Base-by-base conservation (phyloP, 352 stramenopile genomes). In the Pythium aphanidermatum region DNA sequence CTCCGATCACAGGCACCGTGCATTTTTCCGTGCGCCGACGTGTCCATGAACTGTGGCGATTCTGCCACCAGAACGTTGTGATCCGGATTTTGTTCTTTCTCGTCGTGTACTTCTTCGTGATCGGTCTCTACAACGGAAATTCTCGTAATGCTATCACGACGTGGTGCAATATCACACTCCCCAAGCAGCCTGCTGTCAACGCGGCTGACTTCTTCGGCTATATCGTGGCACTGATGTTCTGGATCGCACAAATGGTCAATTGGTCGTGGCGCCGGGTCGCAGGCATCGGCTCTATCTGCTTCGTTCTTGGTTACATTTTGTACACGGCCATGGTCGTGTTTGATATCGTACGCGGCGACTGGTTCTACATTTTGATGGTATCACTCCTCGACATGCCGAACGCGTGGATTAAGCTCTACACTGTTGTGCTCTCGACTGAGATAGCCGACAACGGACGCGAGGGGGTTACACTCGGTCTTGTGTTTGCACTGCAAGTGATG, bases 391-490 rank as follows among this genome's bases (percentile, higher is more conserved):
- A 64, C 16, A 57, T 80, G 32, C 57, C 65, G 4, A 68, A 70
- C 21, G 60, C 44, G 5, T 78, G 69, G 63, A 46, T 83, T 12
- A 26, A 69, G 40, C 23, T 88, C 8, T 77, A 70, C 28, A 60
- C 41, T 1, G 40, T 82, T 13, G 23, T 85, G 7, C 53, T 63
- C 4, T 51, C 60, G 1, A 86, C 73, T 2, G 76, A 88, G 44
- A 74, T 86, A 34, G 57, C 73, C 5, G 58, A 73, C 16, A 41
- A 73, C 2, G 76, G 71, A 2, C 61, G 58, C 14, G 73, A 86
- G 40, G 76, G 73, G 3, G 62, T 72, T 14, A 81, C 68, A 0
- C 60, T 83, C 21, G 73, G 73, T 0, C 36, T 84, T 12, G 42
- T 78, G 5, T 45, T 82, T 14, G 84, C 76, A 5, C 69, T 73